Conservation (phyloP, 768 basidiomycete genomes). For the Phaeotremella skinneri region DNA sequence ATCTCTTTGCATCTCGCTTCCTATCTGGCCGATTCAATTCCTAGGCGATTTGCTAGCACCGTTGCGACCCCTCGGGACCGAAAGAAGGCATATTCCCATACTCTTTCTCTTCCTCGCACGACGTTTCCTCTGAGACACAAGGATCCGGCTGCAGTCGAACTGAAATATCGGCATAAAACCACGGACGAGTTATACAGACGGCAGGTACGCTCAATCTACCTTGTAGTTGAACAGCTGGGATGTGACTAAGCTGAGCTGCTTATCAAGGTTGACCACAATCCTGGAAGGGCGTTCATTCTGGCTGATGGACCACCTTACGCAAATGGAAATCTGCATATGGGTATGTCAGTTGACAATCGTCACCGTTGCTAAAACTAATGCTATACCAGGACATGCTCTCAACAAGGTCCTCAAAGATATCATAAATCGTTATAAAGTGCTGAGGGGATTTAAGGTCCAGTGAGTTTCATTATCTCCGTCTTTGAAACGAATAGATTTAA, state of each 20-base stretch:
- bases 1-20: constrained; percentile 3
- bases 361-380: not conserved
- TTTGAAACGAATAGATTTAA: not conserved
- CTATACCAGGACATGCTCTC: constrained; percentile 74
- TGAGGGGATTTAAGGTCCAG: constrained; percentile 75
- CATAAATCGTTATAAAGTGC: constrained; percentile 82
- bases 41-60: constrained; percentile 11
- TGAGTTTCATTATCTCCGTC: constrained; percentile 53
- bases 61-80: constrained; percentile 5
- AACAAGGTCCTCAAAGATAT: constrained; percentile 97
- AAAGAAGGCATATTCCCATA: constrained; percentile 57
- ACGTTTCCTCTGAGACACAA: constrained; percentile 67
- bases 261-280: constrained; percentile 55
- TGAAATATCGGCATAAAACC: constrained; percentile 61
- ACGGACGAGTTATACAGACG: constrained; percentile 68
- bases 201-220: constrained; percentile 50
- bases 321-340: constrained; percentile 93
- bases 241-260: not conserved
- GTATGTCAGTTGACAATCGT: constrained; percentile 53
- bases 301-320: constrained; percentile 98
- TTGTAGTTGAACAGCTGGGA: not conserved
- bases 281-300: constrained; percentile 72
- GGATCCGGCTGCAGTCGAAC: constrained; percentile 65
- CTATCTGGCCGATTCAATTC: not conserved
- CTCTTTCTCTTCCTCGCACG: constrained; percentile 79